Percentiles rank a stretch among this genome's conserved stretches.
phyloP scores from a whole-genome alignment of 768 basidiomycete species.

The Lactarius psammicola region DNA sequence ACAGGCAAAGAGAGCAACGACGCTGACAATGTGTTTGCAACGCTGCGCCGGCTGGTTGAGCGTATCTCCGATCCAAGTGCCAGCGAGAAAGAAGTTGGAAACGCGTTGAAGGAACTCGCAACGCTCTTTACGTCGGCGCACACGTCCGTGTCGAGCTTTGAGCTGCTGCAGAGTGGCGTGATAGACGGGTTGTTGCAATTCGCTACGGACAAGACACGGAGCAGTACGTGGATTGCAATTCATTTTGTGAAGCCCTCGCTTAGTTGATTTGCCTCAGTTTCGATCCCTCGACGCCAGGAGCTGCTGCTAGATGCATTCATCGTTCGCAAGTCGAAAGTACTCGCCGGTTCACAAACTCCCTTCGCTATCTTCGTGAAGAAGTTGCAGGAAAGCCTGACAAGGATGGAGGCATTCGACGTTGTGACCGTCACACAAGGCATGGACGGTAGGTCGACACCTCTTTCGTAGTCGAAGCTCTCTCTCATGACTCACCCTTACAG shows the following conservation, averaged over 20 bases:
- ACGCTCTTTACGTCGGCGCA: conserved; percentile 73
- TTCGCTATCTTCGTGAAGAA: conserved; percentile 88
- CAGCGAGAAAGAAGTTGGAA: conserved; percentile 60
- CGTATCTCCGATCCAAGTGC: conserved; percentile 54
- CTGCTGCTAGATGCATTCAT: conserved; percentile 79
- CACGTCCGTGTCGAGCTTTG: conserved; percentile 90
- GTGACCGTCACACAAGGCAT: conserved; percentile 79
- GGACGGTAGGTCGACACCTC: conserved; percentile 58
- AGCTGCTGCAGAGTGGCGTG: conserved; percentile 89
- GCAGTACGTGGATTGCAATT: conserved; percentile 44
- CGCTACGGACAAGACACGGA: conserved; percentile 64
- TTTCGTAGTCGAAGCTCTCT: neutral
- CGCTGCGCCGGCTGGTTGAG: conserved; percentile 62
- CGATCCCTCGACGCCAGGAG: conserved; percentile 63
- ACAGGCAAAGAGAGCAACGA: conserved; percentile 53
- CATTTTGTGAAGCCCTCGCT: conserved; percentile 5
- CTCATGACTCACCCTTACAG: conserved; percentile 38
- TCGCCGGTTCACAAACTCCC: conserved; percentile 50
- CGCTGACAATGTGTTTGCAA: conserved; percentile 62
- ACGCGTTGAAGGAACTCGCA: conserved; percentile 71
- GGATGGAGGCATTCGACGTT: conserved; percentile 96
- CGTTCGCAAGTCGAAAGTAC: conserved; percentile 46
- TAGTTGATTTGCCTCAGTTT: conserved; percentile 48
- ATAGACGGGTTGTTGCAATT: conserved; percentile 84
- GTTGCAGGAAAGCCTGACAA: conserved; percentile 90